These are phyloP conservation scores for Apiotrichum veenhuisii DNA, from an alignment of 1,284 basidiomycete species.

Conservation along the genomic window DNA sequence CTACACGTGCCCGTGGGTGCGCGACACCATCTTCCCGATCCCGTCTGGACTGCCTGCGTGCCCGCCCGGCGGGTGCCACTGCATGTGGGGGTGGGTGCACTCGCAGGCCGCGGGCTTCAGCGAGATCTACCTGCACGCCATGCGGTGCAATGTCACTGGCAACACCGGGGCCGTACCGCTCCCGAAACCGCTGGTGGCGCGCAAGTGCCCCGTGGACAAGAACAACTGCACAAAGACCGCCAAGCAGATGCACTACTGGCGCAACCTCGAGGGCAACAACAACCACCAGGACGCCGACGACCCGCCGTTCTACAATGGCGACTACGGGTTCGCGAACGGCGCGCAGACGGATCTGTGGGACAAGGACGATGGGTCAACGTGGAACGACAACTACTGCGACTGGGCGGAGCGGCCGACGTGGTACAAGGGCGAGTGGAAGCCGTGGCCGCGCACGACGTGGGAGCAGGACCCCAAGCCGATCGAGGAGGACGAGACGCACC, in stretches of 20 bases:
- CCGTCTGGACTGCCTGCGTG: conserved; percentile 65
- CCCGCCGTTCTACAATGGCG: conserved; percentile 19
- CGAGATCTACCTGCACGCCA: conserved; percentile 31
- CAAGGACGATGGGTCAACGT: not conserved
- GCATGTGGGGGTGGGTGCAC: conserved; percentile 67
- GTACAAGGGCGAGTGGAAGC: too few relatives aligned
- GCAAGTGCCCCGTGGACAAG: conserved; percentile 3
- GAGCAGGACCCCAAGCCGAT: too few relatives aligned
- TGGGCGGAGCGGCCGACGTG: too few relatives aligned
- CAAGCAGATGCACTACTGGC: too few relatives aligned
- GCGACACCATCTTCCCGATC: conserved; percentile 60
- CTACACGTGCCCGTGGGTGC: conserved; percentile 65
- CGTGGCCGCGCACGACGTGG: too few relatives aligned
- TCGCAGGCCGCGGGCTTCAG: not conserved
- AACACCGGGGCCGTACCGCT: conserved; percentile 21
- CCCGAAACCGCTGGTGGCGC: conserved; percentile 25
- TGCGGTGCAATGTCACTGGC: too few relatives aligned
- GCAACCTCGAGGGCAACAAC: too few relatives aligned
- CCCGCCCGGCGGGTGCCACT: conserved; percentile 60
- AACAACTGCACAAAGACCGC: not conserved
- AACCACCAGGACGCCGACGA: conserved; percentile 26
- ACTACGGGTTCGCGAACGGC: conserved; percentile 48
- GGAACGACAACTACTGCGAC: too few relatives aligned
- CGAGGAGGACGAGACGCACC: too few relatives aligned
- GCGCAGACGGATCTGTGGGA: conserved; percentile 49